Percentiles rank a stretch among this genome's conserved stretches.
Evolutionary conservation across 345 rosid species (phyloP).

Genomic region (Eucalyptus sp.): DNA sequence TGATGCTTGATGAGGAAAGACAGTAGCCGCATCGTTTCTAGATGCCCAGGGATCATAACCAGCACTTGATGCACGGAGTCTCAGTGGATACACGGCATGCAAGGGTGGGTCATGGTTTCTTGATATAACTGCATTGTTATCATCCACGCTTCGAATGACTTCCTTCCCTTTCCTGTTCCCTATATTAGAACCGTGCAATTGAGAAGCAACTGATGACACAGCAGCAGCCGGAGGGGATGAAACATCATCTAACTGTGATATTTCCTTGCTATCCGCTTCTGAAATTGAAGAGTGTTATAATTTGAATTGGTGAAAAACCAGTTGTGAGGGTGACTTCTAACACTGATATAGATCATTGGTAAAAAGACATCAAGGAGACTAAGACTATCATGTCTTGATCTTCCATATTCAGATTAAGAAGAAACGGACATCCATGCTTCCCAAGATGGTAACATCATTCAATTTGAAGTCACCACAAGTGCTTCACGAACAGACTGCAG

Average conservation of each 20-base stretch:
- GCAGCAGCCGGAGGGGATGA: background rate
- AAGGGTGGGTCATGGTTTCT: background rate
- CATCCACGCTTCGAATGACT: background rate
- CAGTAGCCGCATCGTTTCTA: background rate
- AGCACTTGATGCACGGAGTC: background rate
- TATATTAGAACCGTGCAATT: background rate
- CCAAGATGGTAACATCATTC: background rate
- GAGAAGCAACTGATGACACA: background rate
- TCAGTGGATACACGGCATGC: background rate
- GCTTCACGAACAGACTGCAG: background rate
- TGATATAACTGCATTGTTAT: background rate
- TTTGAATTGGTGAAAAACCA: background rate
- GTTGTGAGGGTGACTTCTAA: background rate
- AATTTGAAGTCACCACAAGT: background rate
- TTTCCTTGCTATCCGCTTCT: background rate
- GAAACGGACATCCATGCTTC: background rate
- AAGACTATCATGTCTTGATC: background rate
- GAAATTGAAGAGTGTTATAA: background rate
- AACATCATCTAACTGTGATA: background rate
- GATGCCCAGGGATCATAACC: background rate
- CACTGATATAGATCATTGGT: background rate
- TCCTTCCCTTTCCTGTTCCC: background rate
- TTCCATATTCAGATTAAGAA: background rate
- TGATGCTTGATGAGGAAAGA: background rate
- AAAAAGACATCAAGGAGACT: background rate